phyloP scores from a whole-genome alignment of 2,329 filamentous ascomycete genomes.

The Drechslerella coelobrocha region DNA sequence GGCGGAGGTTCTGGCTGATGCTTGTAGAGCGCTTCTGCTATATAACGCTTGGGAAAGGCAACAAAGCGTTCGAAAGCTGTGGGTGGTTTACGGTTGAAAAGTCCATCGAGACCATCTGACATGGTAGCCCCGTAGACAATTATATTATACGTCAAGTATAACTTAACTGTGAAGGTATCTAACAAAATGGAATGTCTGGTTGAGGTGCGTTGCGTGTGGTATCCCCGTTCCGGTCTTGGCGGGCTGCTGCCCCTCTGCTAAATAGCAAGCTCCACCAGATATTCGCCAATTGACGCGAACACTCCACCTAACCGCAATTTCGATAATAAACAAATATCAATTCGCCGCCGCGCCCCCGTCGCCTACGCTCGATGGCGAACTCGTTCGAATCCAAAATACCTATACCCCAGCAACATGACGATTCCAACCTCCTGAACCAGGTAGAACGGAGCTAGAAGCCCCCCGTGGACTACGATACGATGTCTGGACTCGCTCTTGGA shows the following conservation, averaged over 20 bases:
- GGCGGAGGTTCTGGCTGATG: background rate
- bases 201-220: slow-evolving; percentile 20
- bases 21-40: slow-evolving; percentile 20
- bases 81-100: slow-evolving; percentile 17
- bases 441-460: slow-evolving; percentile 45
- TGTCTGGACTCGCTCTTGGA: slow-evolving; percentile 62
- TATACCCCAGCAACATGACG: slow-evolving; percentile 20
- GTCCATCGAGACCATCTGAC: slow-evolving; percentile 29
- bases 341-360: background rate
- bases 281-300: background rate
- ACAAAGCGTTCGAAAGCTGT: slow-evolving; percentile 21
- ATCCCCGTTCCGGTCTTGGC: slow-evolving; percentile 27
- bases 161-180: too few relatives aligned
- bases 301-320: background rate
- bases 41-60: slow-evolving; percentile 11
- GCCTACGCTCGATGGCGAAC: slow-evolving; percentile 37
- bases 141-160: background rate
- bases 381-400: slow-evolving; percentile 32
- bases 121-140: background rate
- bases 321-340: background rate
- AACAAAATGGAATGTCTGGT: background rate
- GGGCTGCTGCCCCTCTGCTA: slow-evolving; percentile 17
- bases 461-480: slow-evolving; percentile 17
- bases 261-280: background rate
- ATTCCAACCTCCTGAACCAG: slow-evolving; percentile 12